Percentiles rank a stretch among this genome's conserved stretches.
Conservation (phyloP, 2,329 filamentous ascomycete species). For the Fusarium poae region DNA sequence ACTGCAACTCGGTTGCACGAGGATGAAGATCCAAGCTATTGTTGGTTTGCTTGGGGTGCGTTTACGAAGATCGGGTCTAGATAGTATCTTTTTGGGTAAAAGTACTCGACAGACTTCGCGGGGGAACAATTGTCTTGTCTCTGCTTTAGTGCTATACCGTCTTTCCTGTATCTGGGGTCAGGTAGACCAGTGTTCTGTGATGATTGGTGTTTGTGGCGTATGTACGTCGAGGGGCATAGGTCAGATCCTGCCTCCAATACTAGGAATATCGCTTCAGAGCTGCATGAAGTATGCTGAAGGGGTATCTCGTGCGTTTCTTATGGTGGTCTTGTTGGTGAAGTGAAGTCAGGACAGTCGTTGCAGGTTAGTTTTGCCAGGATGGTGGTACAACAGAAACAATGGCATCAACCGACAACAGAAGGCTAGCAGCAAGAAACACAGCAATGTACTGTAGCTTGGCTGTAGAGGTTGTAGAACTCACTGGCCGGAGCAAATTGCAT, state of each 20-base stretch:
- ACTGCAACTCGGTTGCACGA: slow-evolving; percentile 43
- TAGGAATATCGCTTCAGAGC: slow-evolving; percentile 34
- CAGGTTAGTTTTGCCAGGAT: slow-evolving; percentile 38
- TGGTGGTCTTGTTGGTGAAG: slow-evolving; percentile 38
- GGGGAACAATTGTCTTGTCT: slow-evolving; percentile 28
- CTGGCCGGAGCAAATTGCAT: slow-evolving; percentile 23
- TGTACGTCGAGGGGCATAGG: slow-evolving; percentile 37
- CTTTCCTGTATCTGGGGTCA: slow-evolving; percentile 23
- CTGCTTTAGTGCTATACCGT: slow-evolving; percentile 29
- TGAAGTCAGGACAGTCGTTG: slow-evolving; percentile 27
- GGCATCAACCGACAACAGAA: slow-evolving; percentile 27
- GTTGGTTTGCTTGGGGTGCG: slow-evolving; percentile 42
- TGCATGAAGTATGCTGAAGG: slow-evolving; percentile 44
- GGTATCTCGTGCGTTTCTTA: slow-evolving; percentile 41
- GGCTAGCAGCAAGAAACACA: slow-evolving; percentile 26
- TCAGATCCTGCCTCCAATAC: slow-evolving; percentile 40
- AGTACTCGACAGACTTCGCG: slow-evolving; percentile 21
- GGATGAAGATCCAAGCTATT: slow-evolving; percentile 33
- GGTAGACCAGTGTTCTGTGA: slow-evolving; percentile 28
- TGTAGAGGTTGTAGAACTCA: slow-evolving; percentile 33
- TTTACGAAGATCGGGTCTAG: slow-evolving; percentile 39
- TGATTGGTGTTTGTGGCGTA: slow-evolving; percentile 36
- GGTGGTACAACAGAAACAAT: slow-evolving; percentile 42
- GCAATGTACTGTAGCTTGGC: slow-evolving; percentile 19
- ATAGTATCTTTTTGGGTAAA: slow-evolving; percentile 26